Evolutionary conservation across 2,329 filamentous ascomycete species (phyloP).

Genomic region (Claviceps monticola): DNA sequence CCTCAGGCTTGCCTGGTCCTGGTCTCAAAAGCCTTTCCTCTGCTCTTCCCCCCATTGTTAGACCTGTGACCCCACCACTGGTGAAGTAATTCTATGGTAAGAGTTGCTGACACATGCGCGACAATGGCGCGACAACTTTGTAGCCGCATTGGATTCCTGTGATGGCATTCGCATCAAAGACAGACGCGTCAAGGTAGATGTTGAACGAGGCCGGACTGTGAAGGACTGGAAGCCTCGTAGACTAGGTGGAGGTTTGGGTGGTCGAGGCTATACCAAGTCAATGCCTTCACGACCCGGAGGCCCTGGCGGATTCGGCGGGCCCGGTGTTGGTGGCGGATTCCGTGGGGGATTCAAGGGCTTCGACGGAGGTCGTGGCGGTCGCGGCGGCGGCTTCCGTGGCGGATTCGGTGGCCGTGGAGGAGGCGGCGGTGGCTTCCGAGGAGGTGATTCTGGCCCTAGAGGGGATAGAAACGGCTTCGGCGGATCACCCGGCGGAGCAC

Average conservation of each 20-base stretch:
- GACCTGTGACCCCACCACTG: background rate
- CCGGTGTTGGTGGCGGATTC: constrained; percentile 30
- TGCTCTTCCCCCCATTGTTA: constrained; percentile 1
- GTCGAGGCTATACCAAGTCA: constrained; percentile 82
- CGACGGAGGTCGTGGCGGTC: constrained; percentile 28
- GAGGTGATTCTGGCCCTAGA: constrained; percentile 23
- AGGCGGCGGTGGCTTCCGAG: constrained; percentile 39
- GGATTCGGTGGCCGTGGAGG: constrained; percentile 37
- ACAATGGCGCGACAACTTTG: constrained; percentile 39
- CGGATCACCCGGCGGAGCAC: constrained; percentile 30
- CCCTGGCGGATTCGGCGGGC: constrained; percentile 44
- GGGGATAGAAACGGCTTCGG: constrained; percentile 31
- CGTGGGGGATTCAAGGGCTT: constrained; percentile 33
- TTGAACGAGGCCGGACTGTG: constrained; percentile 88
- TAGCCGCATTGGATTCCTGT: constrained; percentile 76
- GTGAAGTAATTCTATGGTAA: constrained; percentile 31
- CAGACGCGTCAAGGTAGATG: constrained; percentile 82
- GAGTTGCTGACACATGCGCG: constrained; percentile 53
- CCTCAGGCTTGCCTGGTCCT: constrained; percentile 41
- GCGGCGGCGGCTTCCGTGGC: constrained; percentile 27
- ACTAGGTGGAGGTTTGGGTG: constrained; percentile 82
- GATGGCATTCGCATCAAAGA: constrained; percentile 91
- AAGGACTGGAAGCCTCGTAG: constrained; percentile 86
- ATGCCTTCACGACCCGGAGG: constrained; percentile 56
- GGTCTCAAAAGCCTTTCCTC: constrained; percentile 18